Percentiles rank a stretch among this genome's conserved stretches.
Conservation (phyloP, 148 eudicot species). For the Cornus suecica region DNA sequence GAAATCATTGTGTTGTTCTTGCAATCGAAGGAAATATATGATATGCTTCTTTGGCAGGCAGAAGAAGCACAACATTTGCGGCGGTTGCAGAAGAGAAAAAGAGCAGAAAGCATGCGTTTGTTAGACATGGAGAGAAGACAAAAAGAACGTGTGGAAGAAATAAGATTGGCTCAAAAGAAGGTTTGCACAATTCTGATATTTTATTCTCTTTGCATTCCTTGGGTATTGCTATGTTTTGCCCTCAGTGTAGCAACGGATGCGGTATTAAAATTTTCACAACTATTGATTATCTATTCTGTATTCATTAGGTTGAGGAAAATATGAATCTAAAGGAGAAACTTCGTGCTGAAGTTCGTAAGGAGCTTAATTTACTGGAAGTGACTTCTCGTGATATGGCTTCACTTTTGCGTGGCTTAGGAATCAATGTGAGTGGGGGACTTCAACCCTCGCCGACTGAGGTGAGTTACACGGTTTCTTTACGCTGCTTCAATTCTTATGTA, state of each 20-base stretch:
- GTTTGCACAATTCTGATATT: slow-evolving; percentile 26
- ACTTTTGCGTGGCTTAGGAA: slow-evolving; percentile 59
- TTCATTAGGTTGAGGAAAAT: slow-evolving; percentile 67
- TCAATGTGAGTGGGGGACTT: slow-evolving; percentile 37
- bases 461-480: slow-evolving; percentile 11
- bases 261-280: neutral
- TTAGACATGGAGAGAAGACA: slow-evolving; percentile 88
- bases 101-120: slow-evolving; percentile 71
- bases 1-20: neutral
- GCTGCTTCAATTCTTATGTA: neutral
- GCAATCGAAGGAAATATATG: neutral
- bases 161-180: slow-evolving; percentile 75
- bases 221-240: neutral
- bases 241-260: neutral
- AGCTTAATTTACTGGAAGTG: slow-evolving; percentile 48
- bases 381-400: slow-evolving; percentile 59
- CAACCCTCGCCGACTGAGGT: slow-evolving; percentile 59
- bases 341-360: slow-evolving; percentile 54
- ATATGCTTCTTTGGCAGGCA: slow-evolving; percentile 44
- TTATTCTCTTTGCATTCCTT: neutral
- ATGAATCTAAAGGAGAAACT: slow-evolving; percentile 61
- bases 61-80: slow-evolving; percentile 72
- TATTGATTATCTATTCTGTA: neutral
- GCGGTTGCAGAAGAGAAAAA: slow-evolving; percentile 58
- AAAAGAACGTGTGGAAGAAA: slow-evolving; percentile 78